These are phyloP conservation scores for Rusavskia elegans DNA, from an alignment of 495 filamentous ascomycete species.

Conservation along the genomic window DNA sequence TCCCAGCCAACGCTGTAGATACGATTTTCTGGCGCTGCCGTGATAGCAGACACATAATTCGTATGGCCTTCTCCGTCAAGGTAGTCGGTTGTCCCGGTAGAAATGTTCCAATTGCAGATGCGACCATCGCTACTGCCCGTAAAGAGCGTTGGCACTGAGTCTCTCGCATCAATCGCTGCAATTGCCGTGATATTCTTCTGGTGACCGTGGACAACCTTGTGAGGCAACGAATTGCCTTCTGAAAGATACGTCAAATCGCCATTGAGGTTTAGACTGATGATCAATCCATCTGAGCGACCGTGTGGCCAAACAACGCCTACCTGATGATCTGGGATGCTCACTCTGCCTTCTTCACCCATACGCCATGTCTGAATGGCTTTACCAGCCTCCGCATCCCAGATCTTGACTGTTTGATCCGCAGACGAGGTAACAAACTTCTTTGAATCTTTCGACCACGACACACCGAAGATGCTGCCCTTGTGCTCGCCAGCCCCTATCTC, in stretches of 20 bases:
- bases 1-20: constrained; percentile 90
- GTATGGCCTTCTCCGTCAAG: constrained; percentile 68
- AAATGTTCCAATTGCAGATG: constrained; percentile 65
- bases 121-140: constrained; percentile 87
- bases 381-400: constrained; percentile 76
- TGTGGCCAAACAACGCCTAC: constrained; percentile 88
- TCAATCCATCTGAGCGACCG: constrained; percentile 64
- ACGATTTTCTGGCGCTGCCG: constrained; percentile 35
- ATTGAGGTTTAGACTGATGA: constrained; percentile 75
- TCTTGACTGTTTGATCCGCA: constrained; percentile 78
- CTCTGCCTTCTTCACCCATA: constrained; percentile 63
- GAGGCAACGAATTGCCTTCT: constrained; percentile 49
- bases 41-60: constrained; percentile 67
- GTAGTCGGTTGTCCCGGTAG: constrained; percentile 44
- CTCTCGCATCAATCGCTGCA: constrained; percentile 27
- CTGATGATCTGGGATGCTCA: constrained; percentile 71
- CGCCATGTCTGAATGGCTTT: constrained; percentile 67
- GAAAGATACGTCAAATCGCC: constrained; percentile 84
- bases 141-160: constrained; percentile 42
- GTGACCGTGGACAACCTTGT: constrained; percentile 70
- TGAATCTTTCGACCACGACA: constrained; percentile 83
- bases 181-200: constrained; percentile 73
- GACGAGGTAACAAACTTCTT: constrained; percentile 80
- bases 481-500: constrained; percentile 73
- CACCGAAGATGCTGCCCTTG: constrained; percentile 79